Evolutionary conservation across 2,329 filamentous ascomycete genomes (phyloP).

Genomic region (Phaeosphaeriaceae sp.): DNA sequence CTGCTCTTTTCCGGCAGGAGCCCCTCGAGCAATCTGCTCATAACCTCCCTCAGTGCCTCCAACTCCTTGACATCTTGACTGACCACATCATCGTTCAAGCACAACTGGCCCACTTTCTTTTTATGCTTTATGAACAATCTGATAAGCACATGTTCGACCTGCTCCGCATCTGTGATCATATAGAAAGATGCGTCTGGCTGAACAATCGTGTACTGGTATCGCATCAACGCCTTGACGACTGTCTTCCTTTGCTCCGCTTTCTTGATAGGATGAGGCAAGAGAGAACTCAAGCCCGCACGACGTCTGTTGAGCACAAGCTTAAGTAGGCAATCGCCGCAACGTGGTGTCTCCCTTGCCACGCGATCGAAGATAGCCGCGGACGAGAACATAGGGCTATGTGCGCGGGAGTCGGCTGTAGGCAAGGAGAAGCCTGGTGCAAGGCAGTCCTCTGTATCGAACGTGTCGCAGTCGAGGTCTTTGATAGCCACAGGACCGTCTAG

Average conservation of each 20-base stretch:
- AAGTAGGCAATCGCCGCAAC: constrained; percentile 53
- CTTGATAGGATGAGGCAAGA: constrained; percentile 43
- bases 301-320: constrained; percentile 50
- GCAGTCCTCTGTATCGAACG: constrained; percentile 53
- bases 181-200: constrained; percentile 52
- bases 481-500: constrained; percentile 52
- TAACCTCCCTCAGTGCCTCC: constrained; percentile 44
- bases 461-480: constrained; percentile 50
- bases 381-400: constrained; percentile 48
- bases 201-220: constrained; percentile 53
- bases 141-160: constrained; percentile 48
- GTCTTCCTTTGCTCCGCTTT: constrained; percentile 43
- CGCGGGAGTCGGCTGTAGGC: constrained; percentile 41
- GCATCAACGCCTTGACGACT: constrained; percentile 49
- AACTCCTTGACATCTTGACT: constrained; percentile 46
- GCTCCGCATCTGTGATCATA: constrained; percentile 55
- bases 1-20: constrained; percentile 32
- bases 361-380: constrained; percentile 50
- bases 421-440: constrained; percentile 52
- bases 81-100: constrained; percentile 54
- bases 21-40: constrained; percentile 44
- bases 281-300: constrained; percentile 45
- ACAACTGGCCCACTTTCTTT: constrained; percentile 50
- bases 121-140: constrained; percentile 45
- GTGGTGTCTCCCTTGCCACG: constrained; percentile 47